Evolutionary conservation across 2,329 filamentous ascomycete species (phyloP), one percentile per base, ranked within the genome.

Genomic region (Phyllosticta citriasiana): DNA sequence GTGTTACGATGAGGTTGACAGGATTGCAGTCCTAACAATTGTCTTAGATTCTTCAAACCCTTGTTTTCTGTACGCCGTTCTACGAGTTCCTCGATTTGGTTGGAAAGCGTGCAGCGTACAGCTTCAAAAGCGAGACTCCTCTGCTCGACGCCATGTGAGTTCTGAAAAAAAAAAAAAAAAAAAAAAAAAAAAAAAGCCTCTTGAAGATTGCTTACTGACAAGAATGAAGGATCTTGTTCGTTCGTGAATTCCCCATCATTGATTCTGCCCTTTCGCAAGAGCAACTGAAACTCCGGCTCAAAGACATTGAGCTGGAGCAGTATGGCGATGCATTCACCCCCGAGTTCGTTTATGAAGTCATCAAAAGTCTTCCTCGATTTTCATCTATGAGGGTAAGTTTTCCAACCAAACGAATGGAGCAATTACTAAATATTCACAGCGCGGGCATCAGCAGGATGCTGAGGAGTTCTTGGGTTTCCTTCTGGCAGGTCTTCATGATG

Each of bases 391-490:
- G 89, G 72, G 88, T 91, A 80, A 74, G 86, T 78, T 30, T 47
- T 55, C 53, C 40, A 27, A 10, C 27, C 10, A 56, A 24, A 40
- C 1, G 55, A 19, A 30, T 16, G 40, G 55, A 10, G 53, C 22
- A 50, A 22, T 70, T 65, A 62, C 67, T 74, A 65, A 75, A 60
- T 57, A 30, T 57, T 57, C 63, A 52, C 65, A 91, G 87, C 88
- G 91, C 63, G 94, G 94, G 16, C 93, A 97, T 68, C 94, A 99
- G 73, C 93, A 99, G 78, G 94, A 99, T 76, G 94, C 94, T 1
- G 91, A 99, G 71, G 94, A 99, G 70, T 99, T 99, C 67, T 79
- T 99, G 25, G 93, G 92, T 0, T 96, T 97, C 72, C 79, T 99
- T 35, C 80, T 99, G 3, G 92, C 96, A 69, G 90, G 91, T 55